A percentile compares a stretch with the other conserved stretches of the same genome.
phyloP scores from a whole-genome alignment of 140 eudicot genomes.

The Flaveria floridana region DNA sequence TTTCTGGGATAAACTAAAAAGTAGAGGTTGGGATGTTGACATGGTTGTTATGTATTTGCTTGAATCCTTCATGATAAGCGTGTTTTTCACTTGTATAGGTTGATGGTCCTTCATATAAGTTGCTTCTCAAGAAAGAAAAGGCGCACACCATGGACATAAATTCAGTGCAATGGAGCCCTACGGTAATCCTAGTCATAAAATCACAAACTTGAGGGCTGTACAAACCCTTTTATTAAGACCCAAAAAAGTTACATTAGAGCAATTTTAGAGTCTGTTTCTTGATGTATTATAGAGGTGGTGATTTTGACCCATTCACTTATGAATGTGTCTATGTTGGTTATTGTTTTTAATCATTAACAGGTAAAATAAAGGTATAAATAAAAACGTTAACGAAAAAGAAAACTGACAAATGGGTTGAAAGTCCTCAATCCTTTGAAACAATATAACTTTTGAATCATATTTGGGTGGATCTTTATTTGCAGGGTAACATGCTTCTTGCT shows the following conservation, averaged over 20 bases:
- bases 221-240: background rate
- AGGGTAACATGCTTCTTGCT: constrained; percentile 69
- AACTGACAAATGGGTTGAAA: constrained; percentile 4
- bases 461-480: constrained; percentile 18
- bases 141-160: constrained; percentile 93
- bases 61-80: background rate
- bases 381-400: background rate
- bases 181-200: constrained; percentile 41
- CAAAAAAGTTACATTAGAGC: background rate
- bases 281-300: background rate
- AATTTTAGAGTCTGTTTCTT: background rate
- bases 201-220: background rate
- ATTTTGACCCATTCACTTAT: background rate
- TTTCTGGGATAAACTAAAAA: background rate
- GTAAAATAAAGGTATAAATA: background rate
- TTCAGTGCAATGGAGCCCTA: constrained; percentile 77
- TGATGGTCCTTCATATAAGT: constrained; percentile 66
- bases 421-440: background rate
- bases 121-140: constrained; percentile 73
- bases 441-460: background rate
- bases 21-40: background rate
- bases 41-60: background rate
- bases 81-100: constrained; percentile 36
- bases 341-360: background rate
- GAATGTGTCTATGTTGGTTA: background rate